Evolutionary conservation across 345 rosid genomes (phyloP).

Genomic region (Pistacia vera): DNA sequence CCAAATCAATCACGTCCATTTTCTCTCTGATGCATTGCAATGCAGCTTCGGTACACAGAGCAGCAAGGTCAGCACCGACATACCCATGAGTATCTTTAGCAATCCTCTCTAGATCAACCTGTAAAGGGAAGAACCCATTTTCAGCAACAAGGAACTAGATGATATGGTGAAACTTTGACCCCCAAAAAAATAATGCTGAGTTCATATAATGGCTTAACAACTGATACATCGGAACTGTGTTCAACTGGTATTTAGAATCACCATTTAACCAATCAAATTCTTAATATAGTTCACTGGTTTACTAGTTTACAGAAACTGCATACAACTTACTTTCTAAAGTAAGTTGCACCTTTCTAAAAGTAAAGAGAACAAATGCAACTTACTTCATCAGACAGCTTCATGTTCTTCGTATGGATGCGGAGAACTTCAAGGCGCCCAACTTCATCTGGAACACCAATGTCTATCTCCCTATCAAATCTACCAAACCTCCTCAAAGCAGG

Average conservation of each 20-base stretch:
- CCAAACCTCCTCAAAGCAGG: slow-evolving; percentile 57
- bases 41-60: slow-evolving; percentile 74
- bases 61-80: slow-evolving; percentile 78
- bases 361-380: slow-evolving; percentile 8
- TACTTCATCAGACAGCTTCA: slow-evolving; percentile 55
- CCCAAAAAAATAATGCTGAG: background rate
- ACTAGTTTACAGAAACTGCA: background rate
- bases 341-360: background rate
- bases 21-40: slow-evolving; percentile 76
- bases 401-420: slow-evolving; percentile 55
- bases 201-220: background rate
- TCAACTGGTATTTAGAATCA: background rate
- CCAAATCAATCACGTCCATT: slow-evolving; percentile 75
- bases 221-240: background rate
- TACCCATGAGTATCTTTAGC: slow-evolving; percentile 65
- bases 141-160: background rate
- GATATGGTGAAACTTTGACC: background rate
- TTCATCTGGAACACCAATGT: slow-evolving; percentile 55
- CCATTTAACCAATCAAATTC: background rate
- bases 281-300: background rate
- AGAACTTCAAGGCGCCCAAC: slow-evolving; percentile 57
- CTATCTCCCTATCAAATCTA: slow-evolving; percentile 54
- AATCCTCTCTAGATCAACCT: slow-evolving; percentile 67
- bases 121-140: background rate
- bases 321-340: background rate